These are phyloP conservation scores for Cardiospermum halicacabum DNA, from an alignment of 345 rosid species.

Conservation along the genomic window DNA sequence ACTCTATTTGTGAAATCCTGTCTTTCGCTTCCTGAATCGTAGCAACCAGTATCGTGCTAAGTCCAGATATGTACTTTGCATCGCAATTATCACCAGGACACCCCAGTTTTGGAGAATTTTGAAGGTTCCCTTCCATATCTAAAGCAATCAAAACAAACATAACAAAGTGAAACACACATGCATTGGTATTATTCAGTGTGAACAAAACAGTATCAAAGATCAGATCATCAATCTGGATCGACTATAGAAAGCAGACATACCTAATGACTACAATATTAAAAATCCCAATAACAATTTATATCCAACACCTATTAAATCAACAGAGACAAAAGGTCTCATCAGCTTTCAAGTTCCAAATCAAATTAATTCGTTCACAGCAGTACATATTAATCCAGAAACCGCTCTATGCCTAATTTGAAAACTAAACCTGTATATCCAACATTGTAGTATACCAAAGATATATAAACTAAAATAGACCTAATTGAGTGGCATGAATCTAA, in stretches of 20 bases:
- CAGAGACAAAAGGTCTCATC: not conserved
- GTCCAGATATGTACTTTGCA: constrained; percentile 50
- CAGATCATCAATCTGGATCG: not conserved
- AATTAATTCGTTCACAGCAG: not conserved
- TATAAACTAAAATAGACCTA: not conserved
- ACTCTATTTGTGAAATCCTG: constrained; percentile 84
- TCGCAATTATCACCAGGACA: constrained; percentile 36
- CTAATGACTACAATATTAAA: not conserved
- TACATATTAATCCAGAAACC: not conserved
- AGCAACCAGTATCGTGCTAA: constrained; percentile 74
- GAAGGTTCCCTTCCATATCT: constrained; percentile 26
- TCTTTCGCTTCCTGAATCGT: constrained; percentile 91
- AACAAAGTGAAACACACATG: not conserved
- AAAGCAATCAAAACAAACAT: not conserved
- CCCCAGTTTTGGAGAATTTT: constrained; percentile 21
- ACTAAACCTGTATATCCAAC: not conserved
- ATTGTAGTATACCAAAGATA: not conserved
- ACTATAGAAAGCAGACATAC: not conserved
- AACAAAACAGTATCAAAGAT: not conserved
- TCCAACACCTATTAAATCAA: not conserved
- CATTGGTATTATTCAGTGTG: not conserved
- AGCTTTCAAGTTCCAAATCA: not conserved
- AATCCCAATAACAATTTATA: not conserved
- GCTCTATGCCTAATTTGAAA: not conserved
- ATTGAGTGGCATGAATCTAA: not conserved